These are phyloP conservation scores for Hygrophila difformis DNA, from an alignment of 257 asterid genomes.

Conservation along the genomic window DNA sequence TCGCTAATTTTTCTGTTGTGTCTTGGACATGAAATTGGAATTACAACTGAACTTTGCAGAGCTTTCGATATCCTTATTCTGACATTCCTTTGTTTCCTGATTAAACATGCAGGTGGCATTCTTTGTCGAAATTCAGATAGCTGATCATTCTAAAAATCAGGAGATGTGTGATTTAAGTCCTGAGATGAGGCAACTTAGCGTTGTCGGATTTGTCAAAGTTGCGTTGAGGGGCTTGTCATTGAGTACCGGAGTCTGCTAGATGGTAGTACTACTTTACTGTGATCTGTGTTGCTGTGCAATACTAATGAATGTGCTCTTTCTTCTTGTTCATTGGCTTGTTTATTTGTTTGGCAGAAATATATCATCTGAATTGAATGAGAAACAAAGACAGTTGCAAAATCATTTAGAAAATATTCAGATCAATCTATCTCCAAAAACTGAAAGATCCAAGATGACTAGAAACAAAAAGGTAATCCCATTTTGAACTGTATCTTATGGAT, in stretches of 20 bases:
- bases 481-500: too few species aligned
- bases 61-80: background rate
- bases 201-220: conserved; percentile 77
- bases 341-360: too few species aligned
- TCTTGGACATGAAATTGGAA: too few species aligned
- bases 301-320: background rate
- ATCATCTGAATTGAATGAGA: too few species aligned
- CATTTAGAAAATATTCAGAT: too few species aligned
- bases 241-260: conserved; percentile 49
- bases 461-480: too few species aligned
- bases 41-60: too few species aligned
- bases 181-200: conserved; percentile 56
- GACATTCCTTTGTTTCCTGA: background rate
- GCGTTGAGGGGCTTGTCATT: conserved; percentile 81
- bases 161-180: conserved; percentile 41
- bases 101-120: conserved; percentile 63
- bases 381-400: too few species aligned
- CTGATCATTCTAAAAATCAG: conserved; percentile 23
- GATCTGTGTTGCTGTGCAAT: background rate
- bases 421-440: too few species aligned
- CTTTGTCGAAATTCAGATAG: conserved; percentile 73
- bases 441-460: too few species aligned
- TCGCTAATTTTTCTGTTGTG: too few species aligned
- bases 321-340: too few species aligned
- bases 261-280: background rate